Percentiles rank a stretch among this genome's conserved stretches.
Evolutionary conservation across 73 alveolate genomes (phyloP).

Genomic region (Paramecium sexaurelia): DNA sequence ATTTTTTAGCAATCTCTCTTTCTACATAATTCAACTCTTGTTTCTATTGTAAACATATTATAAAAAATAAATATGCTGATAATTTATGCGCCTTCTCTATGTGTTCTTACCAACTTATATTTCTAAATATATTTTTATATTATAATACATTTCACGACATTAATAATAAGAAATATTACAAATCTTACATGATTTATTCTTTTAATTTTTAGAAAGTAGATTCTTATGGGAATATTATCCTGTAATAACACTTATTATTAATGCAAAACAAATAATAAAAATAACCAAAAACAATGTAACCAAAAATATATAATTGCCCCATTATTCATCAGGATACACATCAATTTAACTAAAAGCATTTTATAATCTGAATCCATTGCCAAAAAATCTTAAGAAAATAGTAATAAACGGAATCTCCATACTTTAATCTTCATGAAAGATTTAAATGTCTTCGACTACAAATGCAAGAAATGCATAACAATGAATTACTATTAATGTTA

Average conservation of each 20-base stretch:
- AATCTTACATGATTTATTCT: background rate
- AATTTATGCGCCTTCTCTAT: background rate
- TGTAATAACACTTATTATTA: background rate
- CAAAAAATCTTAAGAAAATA: background rate
- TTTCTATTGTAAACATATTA: background rate
- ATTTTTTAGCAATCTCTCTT: slow-evolving; percentile 13
- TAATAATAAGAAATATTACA: slow-evolving; percentile 17
- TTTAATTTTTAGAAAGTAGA: background rate
- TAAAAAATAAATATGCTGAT: background rate
- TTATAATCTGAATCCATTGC: slow-evolving; percentile 11
- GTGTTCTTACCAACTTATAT: slow-evolving; percentile 34
- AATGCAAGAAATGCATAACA: slow-evolving; percentile 49
- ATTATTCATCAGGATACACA: background rate
- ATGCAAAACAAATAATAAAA: background rate
- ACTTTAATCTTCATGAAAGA: background rate
- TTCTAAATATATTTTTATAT: background rate
- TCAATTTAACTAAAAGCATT: background rate
- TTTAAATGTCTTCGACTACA: background rate
- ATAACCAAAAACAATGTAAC: background rate
- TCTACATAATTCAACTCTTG: background rate
- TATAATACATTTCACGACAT: background rate
- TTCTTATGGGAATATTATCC: background rate
- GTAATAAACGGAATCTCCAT: background rate
- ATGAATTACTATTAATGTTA: background rate
- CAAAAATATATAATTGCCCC: slow-evolving; percentile 36